A percentile compares a stretch with the other conserved stretches of the same genome.
phyloP scores from a whole-genome alignment of 768 basidiomycete species.

The Lactifluus volemus region DNA sequence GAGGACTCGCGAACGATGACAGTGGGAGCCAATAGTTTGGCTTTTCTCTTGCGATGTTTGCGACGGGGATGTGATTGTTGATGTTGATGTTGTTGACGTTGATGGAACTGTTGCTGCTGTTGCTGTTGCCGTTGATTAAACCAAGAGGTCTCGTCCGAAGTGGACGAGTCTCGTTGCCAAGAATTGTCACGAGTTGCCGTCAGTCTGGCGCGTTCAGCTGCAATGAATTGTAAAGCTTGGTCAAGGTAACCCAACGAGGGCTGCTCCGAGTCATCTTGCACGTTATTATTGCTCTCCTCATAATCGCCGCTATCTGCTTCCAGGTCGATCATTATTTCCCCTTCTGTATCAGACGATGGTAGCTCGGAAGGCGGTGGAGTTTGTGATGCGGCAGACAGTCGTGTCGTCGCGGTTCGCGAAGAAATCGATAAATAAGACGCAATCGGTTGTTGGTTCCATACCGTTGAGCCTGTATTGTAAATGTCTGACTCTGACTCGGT shows the following conservation, averaged over 20 bases:
- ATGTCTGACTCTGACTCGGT: conserved; percentile 34
- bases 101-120: background rate
- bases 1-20: conserved; percentile 7
- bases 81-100: background rate
- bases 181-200: conserved; percentile 32
- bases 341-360: conserved; percentile 21
- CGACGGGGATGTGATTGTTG: conserved; percentile 24
- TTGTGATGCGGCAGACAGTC: conserved; percentile 12
- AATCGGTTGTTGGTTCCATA: conserved; percentile 54
- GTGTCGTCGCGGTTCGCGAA: conserved; percentile 18
- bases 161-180: conserved; percentile 18
- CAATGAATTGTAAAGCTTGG: conserved; percentile 66
- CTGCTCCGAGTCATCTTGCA: conserved; percentile 30
- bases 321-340: conserved; percentile 21
- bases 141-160: conserved; percentile 11
- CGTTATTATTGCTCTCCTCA: conserved; percentile 21
- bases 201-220: conserved; percentile 55
- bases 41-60: conserved; percentile 28
- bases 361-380: conserved; percentile 19
- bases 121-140: background rate
- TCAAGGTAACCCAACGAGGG: conserved; percentile 70
- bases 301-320: conserved; percentile 17
- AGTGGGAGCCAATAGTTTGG: conserved; percentile 14
- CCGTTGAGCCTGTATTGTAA: conserved; percentile 41
- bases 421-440: conserved; percentile 45